A percentile compares a stretch with the other conserved stretches of the same genome.
Evolutionary conservation across 768 basidiomycete species (phyloP).

Genomic region (Tricholoma sp.): DNA sequence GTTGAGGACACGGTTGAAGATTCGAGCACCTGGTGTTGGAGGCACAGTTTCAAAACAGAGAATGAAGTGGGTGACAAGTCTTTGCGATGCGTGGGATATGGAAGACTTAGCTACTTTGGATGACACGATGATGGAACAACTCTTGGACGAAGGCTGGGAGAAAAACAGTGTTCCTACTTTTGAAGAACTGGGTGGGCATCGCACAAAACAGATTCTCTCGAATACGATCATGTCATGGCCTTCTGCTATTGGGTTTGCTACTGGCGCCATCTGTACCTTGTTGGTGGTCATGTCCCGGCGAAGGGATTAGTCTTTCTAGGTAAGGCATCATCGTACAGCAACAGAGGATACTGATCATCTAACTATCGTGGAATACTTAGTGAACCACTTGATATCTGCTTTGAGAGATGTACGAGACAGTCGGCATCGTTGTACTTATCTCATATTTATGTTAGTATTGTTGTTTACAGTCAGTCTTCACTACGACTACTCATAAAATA

Average conservation of each 20-base stretch:
- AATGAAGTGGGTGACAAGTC: slow-evolving; percentile 89
- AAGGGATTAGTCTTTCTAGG: slow-evolving; percentile 6
- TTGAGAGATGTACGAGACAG: not conserved
- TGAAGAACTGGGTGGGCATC: slow-evolving; percentile 32
- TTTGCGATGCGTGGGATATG: slow-evolving; percentile 84
- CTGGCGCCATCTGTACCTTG: slow-evolving; percentile 35
- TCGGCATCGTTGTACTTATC: not conserved
- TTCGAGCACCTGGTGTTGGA: slow-evolving; percentile 79
- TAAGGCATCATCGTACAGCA: not conserved
- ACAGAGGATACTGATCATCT: not conserved
- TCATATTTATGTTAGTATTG: not conserved
- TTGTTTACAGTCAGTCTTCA: not conserved
- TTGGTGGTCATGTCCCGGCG: slow-evolving; percentile 19
- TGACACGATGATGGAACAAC: slow-evolving; percentile 51
- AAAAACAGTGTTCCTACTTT: slow-evolving; percentile 43
- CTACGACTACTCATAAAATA: not conserved
- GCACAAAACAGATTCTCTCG: not conserved
- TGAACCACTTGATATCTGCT: not conserved
- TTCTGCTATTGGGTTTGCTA: slow-evolving; percentile 32
- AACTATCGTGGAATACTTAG: not conserved
- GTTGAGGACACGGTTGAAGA: slow-evolving; percentile 67
- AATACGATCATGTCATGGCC: slow-evolving; percentile 15
- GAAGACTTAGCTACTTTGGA: slow-evolving; percentile 73
- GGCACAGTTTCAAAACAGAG: slow-evolving; percentile 70
- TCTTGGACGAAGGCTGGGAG: slow-evolving; percentile 89